Percentiles rank a stretch among this genome's conserved stretches.
phyloP scores from a whole-genome alignment of 2,329 filamentous ascomycete genomes.

The Fusarium ambrosium region DNA sequence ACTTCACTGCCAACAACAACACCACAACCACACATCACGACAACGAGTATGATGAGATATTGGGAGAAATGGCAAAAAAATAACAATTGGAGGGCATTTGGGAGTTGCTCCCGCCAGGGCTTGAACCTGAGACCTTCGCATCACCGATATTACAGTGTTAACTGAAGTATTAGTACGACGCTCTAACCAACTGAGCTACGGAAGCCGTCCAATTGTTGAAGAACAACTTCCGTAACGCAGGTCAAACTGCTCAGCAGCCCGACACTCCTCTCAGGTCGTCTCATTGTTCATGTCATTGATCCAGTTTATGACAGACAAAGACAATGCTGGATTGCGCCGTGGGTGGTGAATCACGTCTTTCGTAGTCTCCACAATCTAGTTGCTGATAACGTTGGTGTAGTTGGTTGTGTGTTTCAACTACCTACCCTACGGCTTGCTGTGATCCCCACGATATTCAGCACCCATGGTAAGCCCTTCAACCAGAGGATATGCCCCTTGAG shows the following conservation, averaged over 20 bases:
- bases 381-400: neutral
- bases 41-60: neutral
- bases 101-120: slow-evolving; percentile 49
- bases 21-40: neutral
- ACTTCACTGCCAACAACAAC: slow-evolving; percentile 16
- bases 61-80: neutral
- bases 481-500: neutral
- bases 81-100: neutral
- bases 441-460: neutral
- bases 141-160: slow-evolving; percentile 12
- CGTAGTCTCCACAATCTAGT: neutral
- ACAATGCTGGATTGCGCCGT: neutral
- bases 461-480: neutral
- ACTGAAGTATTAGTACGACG: neutral
- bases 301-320: neutral
- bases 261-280: neutral
- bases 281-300: neutral
- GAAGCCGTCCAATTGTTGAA: slow-evolving; percentile 44
- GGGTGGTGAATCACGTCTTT: neutral
- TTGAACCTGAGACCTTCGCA: slow-evolving; percentile 53
- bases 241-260: neutral
- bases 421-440: neutral
- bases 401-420: neutral
- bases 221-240: neutral
- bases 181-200: slow-evolving; percentile 36